A percentile compares a stretch with the other conserved stretches of the same genome.
Evolutionary conservation across 805 yeast genomes (phyloP).

Genomic region (Candida xyloterini): DNA sequence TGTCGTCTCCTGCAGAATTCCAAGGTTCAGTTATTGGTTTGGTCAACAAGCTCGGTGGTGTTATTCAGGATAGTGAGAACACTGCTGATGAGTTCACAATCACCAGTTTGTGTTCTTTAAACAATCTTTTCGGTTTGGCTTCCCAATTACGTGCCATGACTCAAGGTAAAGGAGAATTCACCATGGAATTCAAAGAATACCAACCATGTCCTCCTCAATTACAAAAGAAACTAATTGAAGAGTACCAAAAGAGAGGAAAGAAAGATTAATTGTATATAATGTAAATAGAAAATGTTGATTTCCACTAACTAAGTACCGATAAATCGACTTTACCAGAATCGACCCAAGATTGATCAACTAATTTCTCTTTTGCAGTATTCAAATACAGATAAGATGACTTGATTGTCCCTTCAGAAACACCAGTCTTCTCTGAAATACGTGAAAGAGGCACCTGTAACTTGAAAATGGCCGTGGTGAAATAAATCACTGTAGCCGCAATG

Average conservation of each 20-base stretch:
- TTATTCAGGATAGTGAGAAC: slow-evolving; percentile 91
- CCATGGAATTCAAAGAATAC: slow-evolving; percentile 90
- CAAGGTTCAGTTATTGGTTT: slow-evolving; percentile 91
- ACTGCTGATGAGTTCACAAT: slow-evolving; percentile 93
- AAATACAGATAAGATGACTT: slow-evolving; percentile 85
- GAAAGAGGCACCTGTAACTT: slow-evolving; percentile 72
- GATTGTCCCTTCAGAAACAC: slow-evolving; percentile 96
- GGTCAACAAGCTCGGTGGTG: slow-evolving; percentile 87
- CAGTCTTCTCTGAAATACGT: slow-evolving; percentile 86
- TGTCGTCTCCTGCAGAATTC: slow-evolving; percentile 94
- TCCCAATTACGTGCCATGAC: slow-evolving; percentile 93
- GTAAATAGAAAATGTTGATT: slow-evolving; percentile 1
- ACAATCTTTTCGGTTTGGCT: slow-evolving; percentile 94
- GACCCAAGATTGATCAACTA: slow-evolving; percentile 77
- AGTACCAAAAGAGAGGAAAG: slow-evolving; percentile 59
- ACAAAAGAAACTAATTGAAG: slow-evolving; percentile 87
- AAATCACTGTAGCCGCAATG: slow-evolving; percentile 95
- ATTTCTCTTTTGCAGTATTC: slow-evolving; percentile 65
- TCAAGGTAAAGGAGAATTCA: slow-evolving; percentile 98
- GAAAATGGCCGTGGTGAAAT: slow-evolving; percentile 89
- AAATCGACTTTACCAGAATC: slow-evolving; percentile 61
- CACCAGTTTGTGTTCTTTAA: slow-evolving; percentile 93
- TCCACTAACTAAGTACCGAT: neutral
- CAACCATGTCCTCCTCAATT: slow-evolving; percentile 87
- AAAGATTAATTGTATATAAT: slow-evolving; percentile 16